Percentiles rank a stretch among this genome's conserved stretches.
Evolutionary conservation across 1,284 basidiomycete species (phyloP).

Genomic region (Melampsora americana): DNA sequence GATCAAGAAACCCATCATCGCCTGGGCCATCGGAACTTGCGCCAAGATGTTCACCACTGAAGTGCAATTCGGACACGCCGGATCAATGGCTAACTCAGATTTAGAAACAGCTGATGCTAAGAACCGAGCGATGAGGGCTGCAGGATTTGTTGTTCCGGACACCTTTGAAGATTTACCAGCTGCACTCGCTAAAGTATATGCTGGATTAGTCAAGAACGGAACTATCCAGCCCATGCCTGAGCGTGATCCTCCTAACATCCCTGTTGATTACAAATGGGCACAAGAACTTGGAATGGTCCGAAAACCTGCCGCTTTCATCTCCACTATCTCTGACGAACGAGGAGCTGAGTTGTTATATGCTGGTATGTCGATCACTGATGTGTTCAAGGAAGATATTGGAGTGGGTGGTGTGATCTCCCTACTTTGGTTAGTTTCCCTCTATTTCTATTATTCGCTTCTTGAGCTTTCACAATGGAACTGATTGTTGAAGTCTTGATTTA

Average conservation of each 20-base stretch:
- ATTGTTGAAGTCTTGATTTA: conserved; percentile 44
- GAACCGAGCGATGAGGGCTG: conserved; percentile 90
- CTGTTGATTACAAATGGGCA: conserved; percentile 99
- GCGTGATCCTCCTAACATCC: conserved; percentile 87
- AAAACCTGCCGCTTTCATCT: conserved; percentile 98
- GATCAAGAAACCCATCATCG: conserved; percentile 98
- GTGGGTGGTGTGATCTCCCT: conserved; percentile 94
- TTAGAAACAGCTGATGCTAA: conserved; percentile 96
- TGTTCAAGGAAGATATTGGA: conserved; percentile 96
- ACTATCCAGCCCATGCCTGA: conserved; percentile 71
- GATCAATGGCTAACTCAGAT: conserved; percentile 96
- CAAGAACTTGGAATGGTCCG: conserved; percentile 93
- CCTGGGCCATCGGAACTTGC: conserved; percentile 99
- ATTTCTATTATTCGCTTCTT: conserved; percentile 51
- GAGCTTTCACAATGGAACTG: not conserved
- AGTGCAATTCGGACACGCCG: conserved; percentile 98
- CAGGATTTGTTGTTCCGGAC: conserved; percentile 93
- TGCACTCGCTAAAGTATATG: conserved; percentile 79
- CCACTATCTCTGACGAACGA: conserved; percentile 98
- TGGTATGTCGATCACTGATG: conserved; percentile 97
- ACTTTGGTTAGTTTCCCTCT: conserved; percentile 94
- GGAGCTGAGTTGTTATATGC: conserved; percentile 97
- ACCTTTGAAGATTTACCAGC: conserved; percentile 94
- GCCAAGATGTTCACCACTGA: conserved; percentile 99
- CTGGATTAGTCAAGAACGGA: conserved; percentile 71